These are phyloP conservation scores for Aspergillus ruber DNA, from an alignment of 2,329 filamentous ascomycete species.

Conservation along the genomic window DNA sequence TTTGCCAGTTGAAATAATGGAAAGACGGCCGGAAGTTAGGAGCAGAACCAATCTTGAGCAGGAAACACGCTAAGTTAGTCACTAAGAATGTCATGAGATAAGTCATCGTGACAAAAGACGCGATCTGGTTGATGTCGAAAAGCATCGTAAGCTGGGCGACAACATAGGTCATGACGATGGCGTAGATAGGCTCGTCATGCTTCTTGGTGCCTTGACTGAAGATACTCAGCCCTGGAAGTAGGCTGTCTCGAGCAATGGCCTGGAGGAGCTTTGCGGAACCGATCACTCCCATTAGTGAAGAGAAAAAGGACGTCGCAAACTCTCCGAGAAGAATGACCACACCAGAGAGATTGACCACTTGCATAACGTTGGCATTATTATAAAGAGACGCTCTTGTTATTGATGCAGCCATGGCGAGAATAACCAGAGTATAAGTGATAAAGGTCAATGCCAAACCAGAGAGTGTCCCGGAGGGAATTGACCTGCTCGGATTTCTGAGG, in stretches of 20 bases:
- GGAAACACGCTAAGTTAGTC: constrained; percentile 79
- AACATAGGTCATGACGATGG: constrained; percentile 67
- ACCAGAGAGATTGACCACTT: constrained; percentile 68
- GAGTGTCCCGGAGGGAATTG: constrained; percentile 78
- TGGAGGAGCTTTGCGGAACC: constrained; percentile 79
- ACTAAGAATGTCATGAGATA: constrained; percentile 90
- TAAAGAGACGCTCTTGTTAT: constrained; percentile 69
- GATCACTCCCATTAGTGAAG: constrained; percentile 78
- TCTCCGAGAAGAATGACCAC: constrained; percentile 72
- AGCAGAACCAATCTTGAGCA: constrained; percentile 78
- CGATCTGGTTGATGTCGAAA: constrained; percentile 79
- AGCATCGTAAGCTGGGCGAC: constrained; percentile 75
- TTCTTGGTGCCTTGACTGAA: constrained; percentile 69
- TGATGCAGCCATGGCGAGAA: constrained; percentile 69
- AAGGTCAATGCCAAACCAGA: constrained; percentile 73
- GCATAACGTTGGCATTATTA: constrained; percentile 70
- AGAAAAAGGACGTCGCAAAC: constrained; percentile 77
- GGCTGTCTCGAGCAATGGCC: constrained; percentile 69
- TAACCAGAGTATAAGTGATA: constrained; percentile 66
- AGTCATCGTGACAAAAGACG: constrained; percentile 83
- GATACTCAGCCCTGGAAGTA: constrained; percentile 67
- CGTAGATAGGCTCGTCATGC: constrained; percentile 67
- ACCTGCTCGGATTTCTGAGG: constrained; percentile 71
- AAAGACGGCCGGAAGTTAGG: constrained; percentile 86
- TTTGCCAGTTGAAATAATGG: constrained; percentile 83